Percentiles rank a stretch among this genome's conserved stretches.
Conservation (phyloP, 768 basidiomycete species). For the Phaeotremella skinneri region DNA sequence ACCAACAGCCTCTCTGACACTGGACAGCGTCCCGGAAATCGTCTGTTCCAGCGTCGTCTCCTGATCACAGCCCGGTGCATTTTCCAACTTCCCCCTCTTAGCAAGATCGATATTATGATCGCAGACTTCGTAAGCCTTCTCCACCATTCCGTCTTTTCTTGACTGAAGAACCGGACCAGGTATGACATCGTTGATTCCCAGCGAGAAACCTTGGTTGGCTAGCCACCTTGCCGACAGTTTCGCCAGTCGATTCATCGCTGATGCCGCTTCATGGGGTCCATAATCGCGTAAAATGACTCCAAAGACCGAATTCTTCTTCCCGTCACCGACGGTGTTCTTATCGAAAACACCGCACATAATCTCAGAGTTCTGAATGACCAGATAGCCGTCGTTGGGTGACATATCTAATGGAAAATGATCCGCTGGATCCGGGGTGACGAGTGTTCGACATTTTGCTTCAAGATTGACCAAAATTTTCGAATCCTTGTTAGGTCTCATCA, state of each 20-base stretch:
- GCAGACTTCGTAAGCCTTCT: constrained; percentile 83
- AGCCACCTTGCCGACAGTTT: constrained; percentile 94
- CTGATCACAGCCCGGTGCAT: constrained; percentile 95
- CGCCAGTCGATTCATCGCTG: constrained; percentile 92
- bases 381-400: constrained; percentile 95
- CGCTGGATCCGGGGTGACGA: constrained; percentile 45
- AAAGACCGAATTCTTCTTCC: constrained; percentile 99
- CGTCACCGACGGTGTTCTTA: constrained; percentile 94
- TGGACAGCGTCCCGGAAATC: constrained; percentile 87
- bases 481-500: constrained; percentile 87
- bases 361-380: constrained; percentile 94
- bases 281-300: constrained; percentile 97
- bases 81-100: constrained; percentile 86
- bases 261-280: constrained; percentile 87
- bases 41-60: constrained; percentile 96
- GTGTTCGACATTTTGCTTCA: constrained; percentile 88
- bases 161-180: constrained; percentile 78
- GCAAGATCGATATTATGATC: constrained; percentile 81
- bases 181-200: constrained; percentile 98
- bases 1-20: constrained; percentile 92
- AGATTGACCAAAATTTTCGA: constrained; percentile 87
- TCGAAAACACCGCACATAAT: constrained; percentile 99
- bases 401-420: constrained; percentile 67
- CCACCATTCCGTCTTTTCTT: constrained; percentile 81
- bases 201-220: constrained; percentile 93